Conservation (phyloP, 2,329 filamentous ascomycete species). For the Mariannaea sp. region DNA sequence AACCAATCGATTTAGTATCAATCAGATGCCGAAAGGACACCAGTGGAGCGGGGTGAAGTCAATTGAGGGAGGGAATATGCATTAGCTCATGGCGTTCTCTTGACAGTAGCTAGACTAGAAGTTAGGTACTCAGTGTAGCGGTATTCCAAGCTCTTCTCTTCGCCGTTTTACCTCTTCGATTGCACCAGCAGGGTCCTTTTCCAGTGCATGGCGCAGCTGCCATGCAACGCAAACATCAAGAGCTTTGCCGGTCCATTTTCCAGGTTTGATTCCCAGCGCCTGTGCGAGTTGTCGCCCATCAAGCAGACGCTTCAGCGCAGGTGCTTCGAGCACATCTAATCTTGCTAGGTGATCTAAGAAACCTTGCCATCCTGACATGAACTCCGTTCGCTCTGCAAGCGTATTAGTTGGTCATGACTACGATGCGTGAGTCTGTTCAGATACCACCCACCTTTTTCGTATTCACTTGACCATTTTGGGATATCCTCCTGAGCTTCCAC, state of each 20-base stretch:
- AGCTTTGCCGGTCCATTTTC: conserved; percentile 82
- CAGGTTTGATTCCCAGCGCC: conserved; percentile 70
- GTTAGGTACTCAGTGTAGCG: conserved; percentile 5
- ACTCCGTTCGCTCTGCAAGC: conserved; percentile 47
- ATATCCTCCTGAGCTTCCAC: conserved; percentile 60
- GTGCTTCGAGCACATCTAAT: conserved; percentile 62
- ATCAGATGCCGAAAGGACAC: too few relatives aligned
- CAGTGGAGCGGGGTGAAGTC: too few relatives aligned
- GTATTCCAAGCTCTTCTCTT: conserved; percentile 57
- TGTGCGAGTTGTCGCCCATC: conserved; percentile 76
- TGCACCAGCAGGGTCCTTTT: conserved; percentile 61
- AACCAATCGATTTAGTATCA: too few relatives aligned
- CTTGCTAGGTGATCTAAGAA: conserved; percentile 61
- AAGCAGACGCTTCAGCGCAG: conserved; percentile 65
- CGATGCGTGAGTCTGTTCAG: too few relatives aligned
- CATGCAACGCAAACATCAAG: conserved; percentile 82
- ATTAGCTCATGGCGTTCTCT: not conserved
- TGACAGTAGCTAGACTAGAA: not conserved
- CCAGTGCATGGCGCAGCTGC: conserved; percentile 81
- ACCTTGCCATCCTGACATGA: conserved; percentile 56
- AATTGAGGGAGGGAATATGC: too few relatives aligned
- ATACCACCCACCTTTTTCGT: conserved; percentile 45
- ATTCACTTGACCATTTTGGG: conserved; percentile 39
- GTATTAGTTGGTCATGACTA: too few relatives aligned
- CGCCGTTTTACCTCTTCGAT: conserved; percentile 62